Evolutionary conservation across 371 early-diverging fungal species (phyloP), one percentile per base, ranked within the genome.

Genomic region (Mucor plumbeus): DNA sequence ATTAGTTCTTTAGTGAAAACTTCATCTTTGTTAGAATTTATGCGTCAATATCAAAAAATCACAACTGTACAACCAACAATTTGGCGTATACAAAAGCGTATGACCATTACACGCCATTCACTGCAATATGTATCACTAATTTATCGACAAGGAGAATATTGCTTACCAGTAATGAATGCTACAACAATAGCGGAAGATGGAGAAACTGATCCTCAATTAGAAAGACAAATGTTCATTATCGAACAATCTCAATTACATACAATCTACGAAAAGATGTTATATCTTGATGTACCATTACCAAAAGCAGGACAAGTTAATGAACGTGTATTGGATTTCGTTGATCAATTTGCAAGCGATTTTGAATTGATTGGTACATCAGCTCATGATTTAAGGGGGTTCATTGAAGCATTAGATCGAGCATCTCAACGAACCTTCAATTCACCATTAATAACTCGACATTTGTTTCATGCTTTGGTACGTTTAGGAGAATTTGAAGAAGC

Each of bases 401-500:
- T 69, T 6, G 76, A 76, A 19, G 75, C 72, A 1, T 74, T 93
- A 47, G 88, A 91, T 66, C 83, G 89, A 19, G 86, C 89, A 7
- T 77, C 89, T 0, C 83, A 85, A 63, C 80, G 82, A 47, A 90
- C 92, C 0, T 92, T 90, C 74, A 90, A 92, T 66, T 92, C 93
- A 4, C 92, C 92, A 13, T 76, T 83, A 0, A 82, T 92, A 43
- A 63, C 88, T 35, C 90, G 92, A 0, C 90, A 88, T 65, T 71
- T 91, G n/a, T 85, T 89, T 66, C 75, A 76, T 56, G 79, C 86
- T 0, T 78, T 91, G 15, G 73, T 85, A 10, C 77, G 71, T 15
- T 68, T 88, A 19, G 93, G 93, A 8, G 91, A 92, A 64, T 92
- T 85, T 73, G 85, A 89, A 33, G 93, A 94, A 75, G 93, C 92